phyloP scores from a whole-genome alignment of 108 stramenopile species.

The Parietichytrium sp. region DNA sequence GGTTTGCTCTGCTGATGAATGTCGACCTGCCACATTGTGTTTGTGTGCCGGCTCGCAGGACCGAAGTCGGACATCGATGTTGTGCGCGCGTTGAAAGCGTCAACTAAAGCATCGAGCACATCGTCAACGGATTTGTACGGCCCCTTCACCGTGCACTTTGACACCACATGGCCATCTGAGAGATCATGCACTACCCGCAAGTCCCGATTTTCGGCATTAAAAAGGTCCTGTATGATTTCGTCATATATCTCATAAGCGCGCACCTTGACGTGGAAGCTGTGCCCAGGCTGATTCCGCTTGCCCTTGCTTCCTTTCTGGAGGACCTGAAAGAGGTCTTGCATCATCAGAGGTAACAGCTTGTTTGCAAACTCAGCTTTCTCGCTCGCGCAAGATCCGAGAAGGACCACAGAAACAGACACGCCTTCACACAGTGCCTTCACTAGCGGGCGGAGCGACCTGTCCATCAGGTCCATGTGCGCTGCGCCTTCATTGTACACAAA shows the following conservation, averaged over 20 bases:
- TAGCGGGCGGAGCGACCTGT: not conserved
- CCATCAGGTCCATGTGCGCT: not conserved
- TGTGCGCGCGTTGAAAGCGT: not conserved
- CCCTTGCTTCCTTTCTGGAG: not conserved
- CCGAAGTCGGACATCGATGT: slow-evolving; percentile 30
- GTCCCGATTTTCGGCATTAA: slow-evolving; percentile 29
- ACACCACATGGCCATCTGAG: slow-evolving; percentile 9
- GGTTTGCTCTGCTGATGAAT: not conserved
- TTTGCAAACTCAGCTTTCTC: not conserved
- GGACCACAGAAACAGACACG: not conserved
- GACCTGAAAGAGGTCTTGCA: not conserved
- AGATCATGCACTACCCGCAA: not conserved
- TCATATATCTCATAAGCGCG: slow-evolving; percentile 25
- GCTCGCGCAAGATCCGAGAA: not conserved
- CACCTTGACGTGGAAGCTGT: not conserved
- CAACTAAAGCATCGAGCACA: not conserved
- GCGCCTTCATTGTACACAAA: not conserved
- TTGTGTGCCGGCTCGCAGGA: slow-evolving; percentile 16
- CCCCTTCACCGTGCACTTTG: not conserved
- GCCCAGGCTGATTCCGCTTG: not conserved
- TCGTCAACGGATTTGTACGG: not conserved
- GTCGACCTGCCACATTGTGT: slow-evolving; percentile 24
- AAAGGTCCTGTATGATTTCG: slow-evolving; percentile 28
- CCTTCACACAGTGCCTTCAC: slow-evolving; percentile 21
- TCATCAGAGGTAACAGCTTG: not conserved